Evolutionary conservation across 306 rosid genomes (phyloP), one percentile per base, ranked within the genome.

Genomic region (Glycine latifolia): DNA sequence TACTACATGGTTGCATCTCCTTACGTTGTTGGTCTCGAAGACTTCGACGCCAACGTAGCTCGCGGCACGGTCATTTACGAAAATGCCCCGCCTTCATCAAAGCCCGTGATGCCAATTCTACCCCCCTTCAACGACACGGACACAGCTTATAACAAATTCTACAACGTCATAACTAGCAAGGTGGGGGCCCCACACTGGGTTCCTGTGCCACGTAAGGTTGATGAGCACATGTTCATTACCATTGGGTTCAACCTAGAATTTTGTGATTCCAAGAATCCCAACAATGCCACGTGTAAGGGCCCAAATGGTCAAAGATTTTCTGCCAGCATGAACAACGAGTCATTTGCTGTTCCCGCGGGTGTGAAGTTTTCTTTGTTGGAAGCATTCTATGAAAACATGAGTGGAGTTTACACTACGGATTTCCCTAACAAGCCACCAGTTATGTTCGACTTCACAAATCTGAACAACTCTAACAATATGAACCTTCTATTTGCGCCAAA

Each of bases 1-100:
- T 90, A 90, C 56, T 88, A 86, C 87, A 88, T 90, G 90, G 93
- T 84, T 0, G 90, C 93, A 0, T 62, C 63, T 6, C 85, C 90
- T 0, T 91, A 67, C 44, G 10, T 10, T 2, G 41, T 67, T 12
- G 75, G 67, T 0, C 31, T 63, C 33, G 33, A 15, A 0, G 5
- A 0, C 13, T 58, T 58, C 37, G 35, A 58, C 63, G 3, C 0
- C 12, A 58, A 16, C 12, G 17, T 17, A 16, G 35, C 35, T 16
- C 63, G 63, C 8, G 63, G 63, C 63, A 58, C 35, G 2, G 63
- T 58, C 1, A 17, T 58, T 17, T 58, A 58, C 63, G 63, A 58
- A 3, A 8, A 58, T 16, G 12, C 35, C 1, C 6, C 35, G 3
- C 33, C 35, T 1, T 58, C 63, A 8, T 1, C 63, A 17, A 17